These are phyloP conservation scores for Chlamydomonas incerta DNA, from an alignment of 139 green algal genomes.

Conservation along the genomic window DNA sequence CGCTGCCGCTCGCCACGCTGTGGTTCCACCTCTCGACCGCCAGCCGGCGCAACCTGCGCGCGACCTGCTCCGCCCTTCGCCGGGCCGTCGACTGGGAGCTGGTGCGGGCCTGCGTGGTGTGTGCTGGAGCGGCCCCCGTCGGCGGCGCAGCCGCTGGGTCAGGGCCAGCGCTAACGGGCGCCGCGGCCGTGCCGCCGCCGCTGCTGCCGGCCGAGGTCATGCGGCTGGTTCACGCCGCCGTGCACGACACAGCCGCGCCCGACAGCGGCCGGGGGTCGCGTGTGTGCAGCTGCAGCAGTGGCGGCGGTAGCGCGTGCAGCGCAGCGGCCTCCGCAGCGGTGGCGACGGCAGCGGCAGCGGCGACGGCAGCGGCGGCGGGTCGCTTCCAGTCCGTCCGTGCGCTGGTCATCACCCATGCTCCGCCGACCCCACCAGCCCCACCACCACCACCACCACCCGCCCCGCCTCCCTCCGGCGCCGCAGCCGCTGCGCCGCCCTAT, in stretches of 20 bases:
- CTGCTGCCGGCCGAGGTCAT: too few relatives aligned
- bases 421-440: too few relatives aligned
- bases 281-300: too few relatives aligned
- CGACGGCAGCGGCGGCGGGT: too few relatives aligned
- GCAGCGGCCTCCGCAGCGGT: too few relatives aligned
- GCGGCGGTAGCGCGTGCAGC: too few relatives aligned
- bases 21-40: constrained; percentile 13
- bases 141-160: too few relatives aligned
- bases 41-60: not conserved
- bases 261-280: not conserved
- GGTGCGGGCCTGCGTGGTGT: not conserved
- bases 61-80: not conserved
- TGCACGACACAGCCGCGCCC: not conserved
- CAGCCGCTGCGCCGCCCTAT: not conserved
- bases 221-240: not conserved
- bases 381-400: constrained; percentile 2
- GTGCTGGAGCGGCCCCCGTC: too few relatives aligned
- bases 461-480: not conserved
- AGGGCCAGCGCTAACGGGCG: too few relatives aligned
- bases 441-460: not conserved
- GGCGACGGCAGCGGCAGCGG: too few relatives aligned
- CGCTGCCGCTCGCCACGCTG: not conserved
- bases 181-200: too few relatives aligned
- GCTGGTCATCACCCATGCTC: not conserved
- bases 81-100: not conserved